phyloP scores from a whole-genome alignment of 306 rosid genomes.

The Trichosanthes truncata region DNA sequence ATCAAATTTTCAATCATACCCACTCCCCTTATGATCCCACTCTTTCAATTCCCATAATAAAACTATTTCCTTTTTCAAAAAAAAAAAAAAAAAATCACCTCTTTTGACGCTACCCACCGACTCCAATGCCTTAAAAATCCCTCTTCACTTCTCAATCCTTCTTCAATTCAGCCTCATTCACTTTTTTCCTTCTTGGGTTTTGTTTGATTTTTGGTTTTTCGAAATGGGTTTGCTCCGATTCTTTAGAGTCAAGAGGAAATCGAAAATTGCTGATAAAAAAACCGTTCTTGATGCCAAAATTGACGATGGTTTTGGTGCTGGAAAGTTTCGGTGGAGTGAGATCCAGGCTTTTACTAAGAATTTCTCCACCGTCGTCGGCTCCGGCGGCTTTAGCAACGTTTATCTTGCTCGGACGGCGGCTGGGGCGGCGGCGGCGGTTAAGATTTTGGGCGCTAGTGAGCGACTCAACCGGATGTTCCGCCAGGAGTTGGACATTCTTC shows the following conservation, averaged over 20 bases:
- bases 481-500: constrained; percentile 33
- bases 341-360: constrained; percentile 21
- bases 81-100: not conserved
- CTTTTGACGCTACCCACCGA: not conserved
- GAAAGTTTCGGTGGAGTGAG: constrained; percentile 30
- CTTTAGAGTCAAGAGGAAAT: constrained; percentile 8
- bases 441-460: constrained; percentile 27
- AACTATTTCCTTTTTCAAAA: not conserved
- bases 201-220: not conserved
- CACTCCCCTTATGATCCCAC: not conserved
- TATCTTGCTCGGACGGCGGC: constrained; percentile 16
- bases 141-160: not conserved
- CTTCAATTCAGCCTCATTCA: not conserved
- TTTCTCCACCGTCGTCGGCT: constrained; percentile 28
- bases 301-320: not conserved
- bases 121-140: not conserved
- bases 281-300: not conserved
- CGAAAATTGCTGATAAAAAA: not conserved
- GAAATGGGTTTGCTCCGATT: constrained; percentile 19
- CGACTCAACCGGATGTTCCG: constrained; percentile 27
- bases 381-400: constrained; percentile 41
- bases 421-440: constrained; percentile 13
- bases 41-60: not conserved
- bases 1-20: not conserved
- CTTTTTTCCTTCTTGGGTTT: not conserved